phyloP scores from a whole-genome alignment of 176 grass and related monocot genomes.

The Bothriochloa decipiens region DNA sequence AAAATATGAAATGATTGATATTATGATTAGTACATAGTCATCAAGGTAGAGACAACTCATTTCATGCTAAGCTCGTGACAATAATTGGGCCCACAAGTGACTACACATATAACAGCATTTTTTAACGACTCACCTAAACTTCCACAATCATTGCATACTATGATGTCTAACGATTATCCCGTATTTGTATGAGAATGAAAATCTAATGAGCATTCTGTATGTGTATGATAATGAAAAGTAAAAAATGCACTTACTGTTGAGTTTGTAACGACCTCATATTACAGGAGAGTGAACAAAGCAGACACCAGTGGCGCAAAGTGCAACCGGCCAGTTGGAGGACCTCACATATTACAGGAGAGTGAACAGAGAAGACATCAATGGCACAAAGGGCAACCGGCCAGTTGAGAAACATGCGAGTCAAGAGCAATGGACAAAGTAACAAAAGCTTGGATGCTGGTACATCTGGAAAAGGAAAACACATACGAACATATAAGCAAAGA shows the following conservation, averaged over 20 bases:
- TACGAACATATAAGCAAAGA: neutral
- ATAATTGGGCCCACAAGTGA: neutral
- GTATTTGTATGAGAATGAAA: neutral
- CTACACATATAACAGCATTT: neutral
- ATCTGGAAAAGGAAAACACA: constrained; percentile 1
- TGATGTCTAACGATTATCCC: neutral
- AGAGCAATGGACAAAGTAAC: neutral
- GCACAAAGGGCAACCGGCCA: no score
- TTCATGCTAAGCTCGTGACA: neutral
- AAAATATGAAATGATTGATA: constrained; percentile 8
- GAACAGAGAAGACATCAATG: neutral
- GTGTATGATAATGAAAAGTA: neutral
- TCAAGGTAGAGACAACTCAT: neutral
- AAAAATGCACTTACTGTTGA: neutral
- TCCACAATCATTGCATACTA: neutral
- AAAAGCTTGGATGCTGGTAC: neutral
- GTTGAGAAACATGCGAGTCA: neutral
- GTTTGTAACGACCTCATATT: neutral
- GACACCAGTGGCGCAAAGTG: neutral
- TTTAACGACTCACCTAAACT: neutral
- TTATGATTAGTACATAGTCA: constrained; percentile 5
- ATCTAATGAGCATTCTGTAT: neutral
- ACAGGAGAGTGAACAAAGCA: neutral
- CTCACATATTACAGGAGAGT: neutral
- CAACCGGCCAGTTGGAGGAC: neutral